Percentiles rank a stretch among this genome's conserved stretches.
These are phyloP conservation scores for Eleusine coracana DNA, from an alignment of 176 grass and related monocot genomes.

Conservation along the genomic window DNA sequence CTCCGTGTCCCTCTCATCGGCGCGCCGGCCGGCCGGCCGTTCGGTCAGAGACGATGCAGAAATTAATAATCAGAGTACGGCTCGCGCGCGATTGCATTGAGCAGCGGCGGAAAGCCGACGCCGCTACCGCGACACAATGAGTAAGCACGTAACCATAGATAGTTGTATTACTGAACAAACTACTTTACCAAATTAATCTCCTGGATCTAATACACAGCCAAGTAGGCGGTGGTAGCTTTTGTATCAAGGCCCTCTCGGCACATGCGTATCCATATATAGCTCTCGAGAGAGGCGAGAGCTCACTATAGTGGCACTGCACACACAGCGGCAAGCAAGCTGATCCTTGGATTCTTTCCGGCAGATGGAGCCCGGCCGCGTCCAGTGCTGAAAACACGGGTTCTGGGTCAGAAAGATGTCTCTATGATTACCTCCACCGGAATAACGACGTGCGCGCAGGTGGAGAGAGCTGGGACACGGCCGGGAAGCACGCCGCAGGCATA, in stretches of 20 bases:
- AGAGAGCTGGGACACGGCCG: not conserved
- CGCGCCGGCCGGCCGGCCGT: not conserved
- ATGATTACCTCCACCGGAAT: slow-evolving; percentile 5
- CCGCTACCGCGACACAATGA: not conserved
- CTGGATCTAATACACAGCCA: not conserved
- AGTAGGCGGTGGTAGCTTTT: not conserved
- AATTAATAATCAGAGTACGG: not conserved
- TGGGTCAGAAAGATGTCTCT: slow-evolving; percentile 30
- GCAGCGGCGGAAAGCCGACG: slow-evolving; percentile 6
- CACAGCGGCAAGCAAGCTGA: not conserved
- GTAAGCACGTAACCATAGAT: not conserved
- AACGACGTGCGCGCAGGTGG: not conserved
- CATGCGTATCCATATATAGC: not conserved
- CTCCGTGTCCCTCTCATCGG: not conserved
- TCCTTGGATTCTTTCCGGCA: slow-evolving; percentile 45
- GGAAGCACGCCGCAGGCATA: not conserved
- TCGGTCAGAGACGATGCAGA: not conserved
- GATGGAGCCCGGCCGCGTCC: not conserved
- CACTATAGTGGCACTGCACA: not conserved
- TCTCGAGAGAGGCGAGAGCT: not conserved
- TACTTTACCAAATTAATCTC: not conserved
- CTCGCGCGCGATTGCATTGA: not conserved
- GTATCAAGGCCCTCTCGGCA: not conserved
- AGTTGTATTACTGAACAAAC: not conserved
- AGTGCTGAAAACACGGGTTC: slow-evolving; percentile 40